Percentiles rank a stretch among this genome's conserved stretches.
These are phyloP conservation scores for Fusarium annulatum DNA, from an alignment of 2,329 filamentous ascomycete species.

Conservation along the genomic window DNA sequence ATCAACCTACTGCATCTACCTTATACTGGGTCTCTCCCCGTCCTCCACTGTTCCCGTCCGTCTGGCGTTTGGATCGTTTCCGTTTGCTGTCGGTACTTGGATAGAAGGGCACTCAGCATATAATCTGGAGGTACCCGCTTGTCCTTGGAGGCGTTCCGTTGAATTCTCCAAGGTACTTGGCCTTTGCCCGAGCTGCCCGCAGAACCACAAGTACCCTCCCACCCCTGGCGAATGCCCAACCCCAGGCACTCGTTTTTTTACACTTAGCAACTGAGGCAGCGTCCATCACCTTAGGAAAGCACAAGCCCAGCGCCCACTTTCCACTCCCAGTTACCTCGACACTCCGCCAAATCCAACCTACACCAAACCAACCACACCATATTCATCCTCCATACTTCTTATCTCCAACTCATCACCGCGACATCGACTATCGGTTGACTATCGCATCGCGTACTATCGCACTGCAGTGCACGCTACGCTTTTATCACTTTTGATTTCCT, in stretches of 20 bases:
- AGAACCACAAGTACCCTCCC: conserved; percentile 32
- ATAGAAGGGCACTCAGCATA: conserved; percentile 24
- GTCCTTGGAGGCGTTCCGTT: conserved; percentile 20
- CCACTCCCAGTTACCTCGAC: conserved; percentile 43
- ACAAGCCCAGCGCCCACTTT: conserved; percentile 41
- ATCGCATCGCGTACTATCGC: conserved; percentile 37
- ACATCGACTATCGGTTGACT: conserved; percentile 36
- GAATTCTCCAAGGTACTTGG: conserved; percentile 21
- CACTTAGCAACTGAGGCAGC: conserved; percentile 28
- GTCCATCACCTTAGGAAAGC: conserved; percentile 36
- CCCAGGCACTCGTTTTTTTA: conserved; percentile 37
- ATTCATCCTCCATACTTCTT: conserved; percentile 32
- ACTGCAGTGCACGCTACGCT: conserved; percentile 5
- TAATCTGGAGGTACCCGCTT: conserved; percentile 27
- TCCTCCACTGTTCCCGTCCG: conserved; percentile 34
- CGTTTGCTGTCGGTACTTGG: conserved; percentile 34
- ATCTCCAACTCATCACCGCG: conserved; percentile 40
- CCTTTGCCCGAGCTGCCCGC: conserved; percentile 8
- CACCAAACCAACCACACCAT: conserved; percentile 41
- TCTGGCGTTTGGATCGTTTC: conserved; percentile 27
- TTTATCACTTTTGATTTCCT: conserved; percentile 14
- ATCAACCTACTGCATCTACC: not conserved
- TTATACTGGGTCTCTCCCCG: conserved; percentile 24
- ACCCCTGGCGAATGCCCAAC: conserved; percentile 31
- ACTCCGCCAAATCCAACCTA: conserved; percentile 42